Base-by-base conservation (phyloP, 306 rosid species). In the Ormosia semicastrata region DNA sequence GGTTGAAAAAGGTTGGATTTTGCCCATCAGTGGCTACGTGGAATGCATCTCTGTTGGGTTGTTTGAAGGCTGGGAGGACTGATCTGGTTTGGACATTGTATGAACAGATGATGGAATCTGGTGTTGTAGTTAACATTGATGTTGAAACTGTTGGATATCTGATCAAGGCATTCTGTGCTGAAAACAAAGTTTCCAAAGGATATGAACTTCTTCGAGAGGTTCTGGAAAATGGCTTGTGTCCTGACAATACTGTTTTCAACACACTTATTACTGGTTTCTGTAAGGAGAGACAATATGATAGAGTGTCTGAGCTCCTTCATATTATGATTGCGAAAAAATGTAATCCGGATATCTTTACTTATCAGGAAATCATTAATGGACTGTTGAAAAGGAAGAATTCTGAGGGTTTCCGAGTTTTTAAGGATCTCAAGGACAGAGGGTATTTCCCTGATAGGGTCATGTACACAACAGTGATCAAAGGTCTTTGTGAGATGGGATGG, bases 361-460 rank as follows among this genome's bases (percentile, higher is more conserved):
- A 91, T 73, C 96, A 87, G 73, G 85, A 80, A 85, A 77, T 94
- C 77, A 88, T 94, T 64, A 62, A 75, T 83, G 89, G 94, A 47
- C 84, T 92, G 41, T 82, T 93, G 84, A 88, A 82, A 32, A 36
- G 73, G 59, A 86, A 76, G 75, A 66, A 32, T 47, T 24, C 18
- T 12, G 91, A 87, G 83, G 89, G 82, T 50, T 91, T 87, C 15
- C 81, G 86, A 66, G 81, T 92, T 73, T 94, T 92, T 64, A 82
- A 91, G 53, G 92, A 86, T 88, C 93, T 92, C 36, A 92, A 88
- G 88, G 88, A 87, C n/a, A 89, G 98, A 72, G 95, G 98, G 44
- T 92, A 91, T 88, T 86, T 85, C 40, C 97, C 94, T 1, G 88
- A 92, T 47, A 82, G 72, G 85, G 88, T 78, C 74, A 89, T 91